Evolutionary conservation across 208 protist genomes (phyloP).

Genomic region (Naegleria gruberi): DNA sequence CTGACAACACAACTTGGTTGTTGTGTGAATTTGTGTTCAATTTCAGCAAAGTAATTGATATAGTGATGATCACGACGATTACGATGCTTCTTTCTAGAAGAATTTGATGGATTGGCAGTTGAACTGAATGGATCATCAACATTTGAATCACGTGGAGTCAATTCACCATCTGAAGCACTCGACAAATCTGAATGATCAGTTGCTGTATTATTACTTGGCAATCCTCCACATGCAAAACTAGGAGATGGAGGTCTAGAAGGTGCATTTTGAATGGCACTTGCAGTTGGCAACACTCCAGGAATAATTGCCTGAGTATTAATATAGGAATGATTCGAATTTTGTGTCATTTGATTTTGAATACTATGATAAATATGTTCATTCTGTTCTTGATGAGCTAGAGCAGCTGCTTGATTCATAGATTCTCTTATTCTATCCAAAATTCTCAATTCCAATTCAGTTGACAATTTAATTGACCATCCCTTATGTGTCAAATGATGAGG

Average conservation of each 20-base stretch:
- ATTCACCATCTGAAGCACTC: not conserved
- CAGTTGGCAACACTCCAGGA: not conserved
- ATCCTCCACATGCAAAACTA: not conserved
- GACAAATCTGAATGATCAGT: not conserved
- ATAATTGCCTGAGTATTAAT: not conserved
- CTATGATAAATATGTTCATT: not conserved
- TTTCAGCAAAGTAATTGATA: slow-evolving; percentile 3
- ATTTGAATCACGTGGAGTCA: not conserved
- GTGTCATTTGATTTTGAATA: not conserved
- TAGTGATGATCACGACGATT: not conserved
- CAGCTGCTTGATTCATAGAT: not conserved
- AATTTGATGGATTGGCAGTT: not conserved
- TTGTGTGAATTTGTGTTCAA: slow-evolving; percentile 5
- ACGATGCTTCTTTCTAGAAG: not conserved
- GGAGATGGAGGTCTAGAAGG: not conserved
- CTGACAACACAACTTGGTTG: not conserved
- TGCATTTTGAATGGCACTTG: not conserved
- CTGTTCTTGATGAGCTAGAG: not conserved
- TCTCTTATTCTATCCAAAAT: not conserved
- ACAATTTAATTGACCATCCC: not conserved
- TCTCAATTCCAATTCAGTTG: not conserved
- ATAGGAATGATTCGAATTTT: not conserved
- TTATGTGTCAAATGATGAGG: not conserved
- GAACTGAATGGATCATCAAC: not conserved
- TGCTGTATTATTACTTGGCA: not conserved